These are phyloP conservation scores for Apiotrichum porosum DNA, from an alignment of 1,284 basidiomycete genomes.

Conservation along the genomic window DNA sequence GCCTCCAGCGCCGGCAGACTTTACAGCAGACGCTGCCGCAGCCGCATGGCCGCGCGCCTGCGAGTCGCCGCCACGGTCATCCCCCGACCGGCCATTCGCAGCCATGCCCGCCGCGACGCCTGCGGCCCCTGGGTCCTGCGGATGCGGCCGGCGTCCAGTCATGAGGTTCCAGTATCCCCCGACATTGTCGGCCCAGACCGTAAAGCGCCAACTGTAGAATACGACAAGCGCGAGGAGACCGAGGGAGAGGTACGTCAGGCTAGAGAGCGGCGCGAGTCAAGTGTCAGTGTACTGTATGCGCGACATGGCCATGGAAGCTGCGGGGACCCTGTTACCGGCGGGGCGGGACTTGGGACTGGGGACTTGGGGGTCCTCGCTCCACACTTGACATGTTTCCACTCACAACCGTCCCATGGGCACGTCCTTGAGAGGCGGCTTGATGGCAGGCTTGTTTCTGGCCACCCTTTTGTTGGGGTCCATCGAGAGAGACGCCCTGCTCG, in stretches of 20 bases:
- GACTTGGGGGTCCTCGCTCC: no score
- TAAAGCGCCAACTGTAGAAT: conserved; percentile 47
- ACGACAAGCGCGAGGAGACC: conserved; percentile 32
- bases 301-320: no score
- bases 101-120: no score
- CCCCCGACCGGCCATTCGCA: no score
- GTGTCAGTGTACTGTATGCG: no score
- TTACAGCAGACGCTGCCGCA: not conserved
- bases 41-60: no score
- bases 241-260: conserved; percentile 42
- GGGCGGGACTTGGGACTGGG: no score
- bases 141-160: conserved; percentile 31
- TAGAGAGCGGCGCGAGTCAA: conserved; percentile 12
- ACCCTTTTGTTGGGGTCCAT: conserved; percentile 36
- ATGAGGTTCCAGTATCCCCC: conserved; percentile 48
- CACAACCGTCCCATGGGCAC: conserved; percentile 46
- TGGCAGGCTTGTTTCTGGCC: conserved; percentile 32
- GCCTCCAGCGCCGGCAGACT: conserved; percentile 21
- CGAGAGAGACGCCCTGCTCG: conserved; percentile 42
- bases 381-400: no score
- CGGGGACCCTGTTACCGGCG: no score
- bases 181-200: conserved; percentile 42
- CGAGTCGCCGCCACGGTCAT: no score
- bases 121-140: conserved; percentile 15
- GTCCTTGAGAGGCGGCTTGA: conserved; percentile 46